Base-by-base conservation (phyloP, 139 green algal genomes). In the Tetradesmus lagerheimii region DNA sequence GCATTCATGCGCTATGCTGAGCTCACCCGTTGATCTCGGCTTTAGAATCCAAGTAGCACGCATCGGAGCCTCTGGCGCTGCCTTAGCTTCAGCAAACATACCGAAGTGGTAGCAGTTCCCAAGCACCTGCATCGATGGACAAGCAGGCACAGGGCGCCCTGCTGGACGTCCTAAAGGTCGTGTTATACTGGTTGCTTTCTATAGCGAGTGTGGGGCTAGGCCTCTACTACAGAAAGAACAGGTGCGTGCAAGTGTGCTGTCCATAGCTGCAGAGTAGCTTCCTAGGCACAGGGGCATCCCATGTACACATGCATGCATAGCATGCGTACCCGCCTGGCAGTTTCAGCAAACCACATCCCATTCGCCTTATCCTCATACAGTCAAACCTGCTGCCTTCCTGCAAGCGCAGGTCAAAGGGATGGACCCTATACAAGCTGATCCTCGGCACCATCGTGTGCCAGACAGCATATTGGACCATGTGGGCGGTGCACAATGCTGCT, bases 401-500 rank as follows among this genome's bases (percentile, higher is more conserved):
- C 34, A 77, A 77, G 82, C 27, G 75, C 82, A 35, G 34, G 47
- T 47, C 34, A 38, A 37, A 34, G 79, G 20, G 75, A 41, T 83
- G 83, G 85, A 83, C 66, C n/a, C 88, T 91, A 0, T 91, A 74
- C 41, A 50, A 41, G 25, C 29, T 88, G 35, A 83, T 91, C 15
- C 25, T 89, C 0, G 88, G 1, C 25, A 29, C 53, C 20, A 62
- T 88, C 31, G 31, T 87, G 11, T 86, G 76, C 64, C 80, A 88
- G 37, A 66, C 88, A 4, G n/a, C 82, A 6, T 74, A 91, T 27
- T 83, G 81, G 64, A 79, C 66, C 3, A 77, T 87, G 29, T 91
- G 78, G 71, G 50, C 77, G 20, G 35, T 78, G 12, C 78, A 90
- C 77, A 85, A 78, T 27, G 27, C 41, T 57, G 53, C 37, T 35